Percentiles rank a stretch among this genome's conserved stretches.
Conservation (phyloP, 1,284 basidiomycete genomes). For the Earliella scabrosa region DNA sequence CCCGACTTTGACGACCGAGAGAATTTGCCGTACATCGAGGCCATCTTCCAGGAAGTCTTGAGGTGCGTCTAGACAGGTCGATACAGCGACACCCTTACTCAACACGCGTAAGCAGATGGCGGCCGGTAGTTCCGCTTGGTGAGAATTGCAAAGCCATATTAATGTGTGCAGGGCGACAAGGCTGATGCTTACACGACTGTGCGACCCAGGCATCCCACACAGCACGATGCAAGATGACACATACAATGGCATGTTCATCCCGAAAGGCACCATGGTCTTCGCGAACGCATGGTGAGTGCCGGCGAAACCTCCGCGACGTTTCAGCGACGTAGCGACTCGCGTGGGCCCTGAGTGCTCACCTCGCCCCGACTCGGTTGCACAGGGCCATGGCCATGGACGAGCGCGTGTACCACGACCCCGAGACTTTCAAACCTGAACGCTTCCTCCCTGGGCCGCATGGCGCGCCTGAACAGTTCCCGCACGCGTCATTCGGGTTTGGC, state of each 20-base stretch:
- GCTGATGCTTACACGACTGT: neutral
- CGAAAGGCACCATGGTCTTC: slow-evolving; percentile 29
- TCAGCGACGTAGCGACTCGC: neutral
- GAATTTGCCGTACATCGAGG: slow-evolving; percentile 39
- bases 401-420: slow-evolving; percentile 25
- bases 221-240: slow-evolving; percentile 27
- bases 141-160: neutral
- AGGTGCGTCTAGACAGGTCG: slow-evolving; percentile 4
- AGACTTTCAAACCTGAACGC: slow-evolving; percentile 27
- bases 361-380: too few relatives aligned
- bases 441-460: slow-evolving; percentile 21
- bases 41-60: slow-evolving; percentile 29
- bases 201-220: slow-evolving; percentile 26
- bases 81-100: neutral
- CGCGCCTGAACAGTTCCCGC: slow-evolving; percentile 14
- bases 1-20: slow-evolving; percentile 36
- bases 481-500: slow-evolving; percentile 30
- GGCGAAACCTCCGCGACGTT: neutral
- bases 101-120: slow-evolving; percentile 17
- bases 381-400: slow-evolving; percentile 27
- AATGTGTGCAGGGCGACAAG: neutral
- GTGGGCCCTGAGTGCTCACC: neutral
- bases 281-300: slow-evolving; percentile 26
- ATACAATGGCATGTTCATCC: slow-evolving; percentile 30
- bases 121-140: slow-evolving; percentile 26